A percentile compares a stretch with the other conserved stretches of the same genome.
Conservation (phyloP, 2,329 filamentous ascomycete species). For the Phyllosticta citribraziliensis region DNA sequence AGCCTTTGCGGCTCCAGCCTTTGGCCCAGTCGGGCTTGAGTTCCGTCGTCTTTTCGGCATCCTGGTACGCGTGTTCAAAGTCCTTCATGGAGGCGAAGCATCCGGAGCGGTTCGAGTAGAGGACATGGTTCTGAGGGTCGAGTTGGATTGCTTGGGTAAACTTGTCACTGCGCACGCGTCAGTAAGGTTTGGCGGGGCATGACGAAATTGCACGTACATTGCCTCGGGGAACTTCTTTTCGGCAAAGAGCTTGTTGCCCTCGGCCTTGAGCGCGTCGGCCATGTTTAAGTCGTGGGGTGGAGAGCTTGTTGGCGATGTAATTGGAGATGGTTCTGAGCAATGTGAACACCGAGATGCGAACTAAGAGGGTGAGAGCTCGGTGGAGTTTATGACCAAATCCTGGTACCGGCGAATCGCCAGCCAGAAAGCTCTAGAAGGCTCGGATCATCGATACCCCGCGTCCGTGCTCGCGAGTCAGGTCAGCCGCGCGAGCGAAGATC, state of each 20-base stretch:
- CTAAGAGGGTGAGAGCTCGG: background rate
- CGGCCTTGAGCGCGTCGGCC: conserved; percentile 82
- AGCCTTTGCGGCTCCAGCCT: conserved; percentile 88
- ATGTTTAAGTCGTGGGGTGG: conserved; percentile 30
- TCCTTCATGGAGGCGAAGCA: conserved; percentile 81
- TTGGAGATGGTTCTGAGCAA: background rate
- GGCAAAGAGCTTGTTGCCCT: conserved; percentile 97
- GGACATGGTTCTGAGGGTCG: conserved; percentile 81
- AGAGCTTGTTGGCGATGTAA: background rate
- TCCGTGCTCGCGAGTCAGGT: background rate
- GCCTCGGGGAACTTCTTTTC: conserved; percentile 95
- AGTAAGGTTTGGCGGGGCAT: conserved; percentile 13
- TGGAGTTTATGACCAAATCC: background rate
- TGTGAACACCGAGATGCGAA: background rate
- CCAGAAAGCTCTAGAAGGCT: background rate
- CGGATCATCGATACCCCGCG: background rate
- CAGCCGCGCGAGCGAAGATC: background rate
- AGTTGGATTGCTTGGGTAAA: conserved; percentile 88
- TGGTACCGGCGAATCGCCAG: background rate
- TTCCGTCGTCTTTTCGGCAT: conserved; percentile 87
- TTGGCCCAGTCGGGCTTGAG: conserved; percentile 98
- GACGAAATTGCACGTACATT: conserved; percentile 54
- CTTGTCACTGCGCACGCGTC: conserved; percentile 56
- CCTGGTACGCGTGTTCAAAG: conserved; percentile 72
- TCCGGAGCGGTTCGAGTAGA: conserved; percentile 94